Base-by-base conservation (phyloP, 495 filamentous ascomycete genomes). In the Zalerion maritima region DNA sequence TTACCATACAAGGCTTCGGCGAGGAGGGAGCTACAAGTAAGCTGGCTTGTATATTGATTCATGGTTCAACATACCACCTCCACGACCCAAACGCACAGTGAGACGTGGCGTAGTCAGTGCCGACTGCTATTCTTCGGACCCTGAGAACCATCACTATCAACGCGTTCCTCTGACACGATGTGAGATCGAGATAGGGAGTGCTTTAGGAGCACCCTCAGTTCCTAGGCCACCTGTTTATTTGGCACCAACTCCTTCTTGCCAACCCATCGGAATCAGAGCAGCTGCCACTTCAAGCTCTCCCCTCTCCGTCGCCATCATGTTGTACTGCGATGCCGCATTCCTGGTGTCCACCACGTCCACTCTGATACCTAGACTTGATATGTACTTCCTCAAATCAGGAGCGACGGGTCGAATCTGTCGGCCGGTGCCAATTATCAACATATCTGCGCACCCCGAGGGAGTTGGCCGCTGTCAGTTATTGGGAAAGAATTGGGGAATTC, bases 291-390 rank as follows among this genome's bases (percentile, higher is more conserved):
- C 72, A 12, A 61, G 54, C 7, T 85, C 70, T 14, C 81, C 79
- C 26, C 83, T 61, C 58, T 92, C 83, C 25, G 81, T 91, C 23
- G 78, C 82, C 26, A 92, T 56, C 40, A 92, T 41, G 47, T 92
- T 92, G 44, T 81, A 92, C 59, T 86, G 83, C 31, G 83, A 77
- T 11, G 86, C 85, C 13, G 89, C 89, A 58, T 94, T 94, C 34
- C 83, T 61, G 20, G 89, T 99, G 60, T 94, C 89, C 49, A 81
- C 68, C 8, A 94, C 67, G 43, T 99, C 89, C 16, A 96, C 58
- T 35, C 81, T 64, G 34, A 99, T 77, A 0, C 89, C 89, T 32
- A 96, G 38, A 14, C 66, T 66, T 41, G 73, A 78, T 31, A 99
- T 73, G 37, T 68, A 58, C 35, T 61, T 58, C 40, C 78, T 70